phyloP scores from a whole-genome alignment of 176 grass and related monocot species.

The Microstegium vimineum region DNA sequence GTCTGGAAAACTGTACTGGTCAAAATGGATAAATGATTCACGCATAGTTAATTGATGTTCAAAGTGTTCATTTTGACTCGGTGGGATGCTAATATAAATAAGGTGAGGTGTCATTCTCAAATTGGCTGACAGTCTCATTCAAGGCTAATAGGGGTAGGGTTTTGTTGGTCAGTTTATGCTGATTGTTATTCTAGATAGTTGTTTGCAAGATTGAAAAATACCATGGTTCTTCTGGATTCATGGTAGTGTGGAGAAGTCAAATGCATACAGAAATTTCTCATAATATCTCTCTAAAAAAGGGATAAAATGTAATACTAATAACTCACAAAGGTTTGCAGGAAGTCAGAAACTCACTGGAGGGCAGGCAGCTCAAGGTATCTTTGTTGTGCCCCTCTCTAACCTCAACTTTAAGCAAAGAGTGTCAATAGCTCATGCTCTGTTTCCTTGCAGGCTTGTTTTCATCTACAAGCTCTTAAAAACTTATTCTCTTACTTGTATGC shows the following conservation, averaged over 20 bases:
- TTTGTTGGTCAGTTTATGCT: neutral
- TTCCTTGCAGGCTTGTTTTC: neutral
- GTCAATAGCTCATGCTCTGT: neutral
- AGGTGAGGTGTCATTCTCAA: neutral
- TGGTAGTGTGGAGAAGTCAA: neutral
- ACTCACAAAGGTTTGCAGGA: neutral
- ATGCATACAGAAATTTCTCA: neutral
- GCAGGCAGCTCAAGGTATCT: neutral
- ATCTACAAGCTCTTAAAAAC: neutral
- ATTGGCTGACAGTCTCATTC: neutral
- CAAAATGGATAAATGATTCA: slow-evolving; percentile 9
- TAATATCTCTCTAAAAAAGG: neutral
- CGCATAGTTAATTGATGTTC: slow-evolving; percentile 14
- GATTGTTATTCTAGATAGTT: neutral
- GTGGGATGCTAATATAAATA: neutral
- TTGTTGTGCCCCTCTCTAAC: neutral
- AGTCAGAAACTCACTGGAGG: neutral
- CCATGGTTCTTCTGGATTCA: neutral
- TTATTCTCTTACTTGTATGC: neutral
- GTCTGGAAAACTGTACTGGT: neutral
- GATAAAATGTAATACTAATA: neutral
- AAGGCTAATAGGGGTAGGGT: neutral
- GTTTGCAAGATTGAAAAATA: neutral
- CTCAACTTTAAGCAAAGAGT: neutral
- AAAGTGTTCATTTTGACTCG: neutral